Evolutionary conservation across 257 asterid genomes (phyloP).

Genomic region (Datura wrightii): DNA sequence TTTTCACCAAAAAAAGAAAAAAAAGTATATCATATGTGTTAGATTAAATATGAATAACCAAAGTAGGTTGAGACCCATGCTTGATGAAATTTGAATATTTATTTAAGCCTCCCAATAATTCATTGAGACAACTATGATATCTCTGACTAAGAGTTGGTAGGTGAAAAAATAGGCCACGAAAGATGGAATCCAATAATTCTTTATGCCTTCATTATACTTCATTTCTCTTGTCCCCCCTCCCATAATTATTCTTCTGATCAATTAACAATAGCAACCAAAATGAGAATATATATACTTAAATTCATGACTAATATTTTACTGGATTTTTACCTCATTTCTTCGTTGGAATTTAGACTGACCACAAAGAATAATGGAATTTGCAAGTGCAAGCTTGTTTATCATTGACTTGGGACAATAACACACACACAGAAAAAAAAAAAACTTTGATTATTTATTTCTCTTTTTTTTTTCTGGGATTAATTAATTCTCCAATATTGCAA

Average conservation of each 20-base stretch:
- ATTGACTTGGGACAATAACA: not conserved
- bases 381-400: not conserved
- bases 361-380: not conserved
- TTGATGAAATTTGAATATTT: not conserved
- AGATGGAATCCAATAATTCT: slow-evolving; percentile 26
- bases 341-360: not conserved
- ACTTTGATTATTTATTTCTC: not conserved
- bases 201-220: not conserved
- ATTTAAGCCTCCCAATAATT: slow-evolving; percentile 13
- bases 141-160: slow-evolving; percentile 18
- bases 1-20: not conserved
- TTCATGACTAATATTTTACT: not conserved
- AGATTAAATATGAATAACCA: not conserved
- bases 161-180: slow-evolving; percentile 25
- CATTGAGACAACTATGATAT: slow-evolving; percentile 24
- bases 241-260: not conserved
- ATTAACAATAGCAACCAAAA: not conserved
- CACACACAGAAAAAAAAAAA: not conserved
- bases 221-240: not conserved
- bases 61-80: slow-evolving; percentile 20
- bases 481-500: not conserved
- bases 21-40: not conserved
- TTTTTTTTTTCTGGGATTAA: not conserved
- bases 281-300: not conserved
- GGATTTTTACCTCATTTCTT: not conserved